Evolutionary conservation across 495 filamentous ascomycete genomes (phyloP).

Genomic region (Pyronema omphalodes): DNA sequence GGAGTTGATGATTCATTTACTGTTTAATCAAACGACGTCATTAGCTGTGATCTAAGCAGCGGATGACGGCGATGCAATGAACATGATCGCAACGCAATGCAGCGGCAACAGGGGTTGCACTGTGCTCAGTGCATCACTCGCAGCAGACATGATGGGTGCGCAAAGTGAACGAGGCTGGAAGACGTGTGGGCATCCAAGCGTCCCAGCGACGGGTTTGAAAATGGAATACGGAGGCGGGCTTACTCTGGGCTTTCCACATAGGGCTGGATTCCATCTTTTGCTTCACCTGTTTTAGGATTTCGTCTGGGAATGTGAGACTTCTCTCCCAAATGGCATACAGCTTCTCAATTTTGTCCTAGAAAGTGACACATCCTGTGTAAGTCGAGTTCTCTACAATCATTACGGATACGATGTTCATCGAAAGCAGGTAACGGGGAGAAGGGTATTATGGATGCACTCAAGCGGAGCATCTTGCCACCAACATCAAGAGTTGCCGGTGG

Average conservation of each 20-base stretch:
- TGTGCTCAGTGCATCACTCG: too few species aligned
- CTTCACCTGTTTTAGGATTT: conserved; percentile 72
- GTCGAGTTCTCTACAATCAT: conserved; percentile 23
- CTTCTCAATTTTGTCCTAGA: conserved; percentile 91
- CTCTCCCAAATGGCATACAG: conserved; percentile 97
- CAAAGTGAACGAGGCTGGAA: not conserved
- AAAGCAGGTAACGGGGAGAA: not conserved
- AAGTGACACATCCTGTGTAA: conserved; percentile 27
- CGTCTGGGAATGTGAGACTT: conserved; percentile 67
- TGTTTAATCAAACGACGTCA: not conserved
- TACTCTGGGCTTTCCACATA: conserved; percentile 41
- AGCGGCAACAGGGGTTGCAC: not conserved
- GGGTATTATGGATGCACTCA: not conserved
- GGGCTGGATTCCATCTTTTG: conserved; percentile 49
- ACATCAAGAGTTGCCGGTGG: not conserved
- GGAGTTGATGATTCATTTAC: conserved; percentile 49
- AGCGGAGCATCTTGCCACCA: not conserved
- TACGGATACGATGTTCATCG: not conserved
- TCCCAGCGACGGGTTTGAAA: conserved; percentile 11
- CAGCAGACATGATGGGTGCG: too few species aligned
- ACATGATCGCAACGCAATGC: too few species aligned
- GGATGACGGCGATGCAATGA: not conserved
- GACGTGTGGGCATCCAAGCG: conserved; percentile 4
- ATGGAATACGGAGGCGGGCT: not conserved
- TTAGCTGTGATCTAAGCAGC: not conserved